Percentiles rank a stretch among this genome's conserved stretches.
These are phyloP conservation scores for Apium graveolens DNA, from an alignment of 129 eudicot genomes.

Conservation along the genomic window DNA sequence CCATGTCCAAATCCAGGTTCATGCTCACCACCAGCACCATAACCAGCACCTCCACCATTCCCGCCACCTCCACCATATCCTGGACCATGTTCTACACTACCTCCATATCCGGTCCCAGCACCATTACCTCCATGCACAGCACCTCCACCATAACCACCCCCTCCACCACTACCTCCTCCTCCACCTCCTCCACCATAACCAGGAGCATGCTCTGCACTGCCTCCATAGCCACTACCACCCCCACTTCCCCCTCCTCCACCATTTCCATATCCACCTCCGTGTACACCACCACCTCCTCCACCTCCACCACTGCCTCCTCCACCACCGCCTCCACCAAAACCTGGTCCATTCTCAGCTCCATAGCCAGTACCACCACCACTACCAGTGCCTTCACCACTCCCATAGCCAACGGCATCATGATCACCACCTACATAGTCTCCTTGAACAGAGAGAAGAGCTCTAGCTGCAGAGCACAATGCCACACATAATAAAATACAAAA, in stretches of 20 bases:
- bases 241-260: conserved; percentile 45
- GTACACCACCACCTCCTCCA: neutral
- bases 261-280: neutral
- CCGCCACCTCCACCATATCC: conserved; percentile 32
- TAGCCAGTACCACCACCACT: neutral
- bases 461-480: conserved; percentile 48
- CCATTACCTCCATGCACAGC: conserved; percentile 11
- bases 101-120: conserved; percentile 37
- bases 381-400: neutral
- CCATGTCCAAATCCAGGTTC: conserved; percentile 20
- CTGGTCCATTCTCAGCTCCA: neutral
- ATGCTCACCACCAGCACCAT: conserved; percentile 25
- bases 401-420: neutral
- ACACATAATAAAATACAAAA: conserved; percentile 45
- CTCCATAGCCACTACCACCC: conserved; percentile 17
- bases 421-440: neutral
- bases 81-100: conserved; percentile 28
- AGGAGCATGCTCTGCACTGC: conserved; percentile 19
- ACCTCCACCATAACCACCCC: neutral
- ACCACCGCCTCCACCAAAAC: conserved; percentile 8
- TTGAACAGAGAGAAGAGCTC: conserved; percentile 43
- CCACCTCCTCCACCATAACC: conserved; percentile 38
- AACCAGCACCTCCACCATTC: conserved; percentile 38
- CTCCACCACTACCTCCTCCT: neutral
- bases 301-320: conserved; percentile 25